Evolutionary conservation across 208 protist genomes (phyloP).

Genomic region (Leishmania turanica): DNA sequence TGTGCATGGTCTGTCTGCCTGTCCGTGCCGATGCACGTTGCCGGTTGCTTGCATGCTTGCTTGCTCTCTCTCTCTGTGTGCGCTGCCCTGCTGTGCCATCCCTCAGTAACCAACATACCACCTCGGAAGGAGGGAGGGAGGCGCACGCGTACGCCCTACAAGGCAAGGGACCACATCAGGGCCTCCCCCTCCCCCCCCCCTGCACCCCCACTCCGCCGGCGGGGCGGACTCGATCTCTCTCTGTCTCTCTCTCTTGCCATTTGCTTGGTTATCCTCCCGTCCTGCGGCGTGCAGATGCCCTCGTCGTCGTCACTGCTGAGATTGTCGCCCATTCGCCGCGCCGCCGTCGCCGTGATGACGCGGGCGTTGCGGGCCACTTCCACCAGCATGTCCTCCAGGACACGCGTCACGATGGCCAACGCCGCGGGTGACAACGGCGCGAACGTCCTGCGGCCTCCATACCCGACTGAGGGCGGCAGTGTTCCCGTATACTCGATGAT

Average conservation of each 20-base stretch:
- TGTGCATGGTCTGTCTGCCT: background rate
- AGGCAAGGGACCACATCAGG: background rate
- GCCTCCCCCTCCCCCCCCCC: background rate
- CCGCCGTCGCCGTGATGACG: background rate
- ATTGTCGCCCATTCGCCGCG: background rate
- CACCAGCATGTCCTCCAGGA: background rate
- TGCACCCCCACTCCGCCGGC: too few species aligned
- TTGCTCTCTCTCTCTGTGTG: background rate
- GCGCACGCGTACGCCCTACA: background rate
- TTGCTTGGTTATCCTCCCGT: background rate
- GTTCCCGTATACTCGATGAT: slow-evolving; percentile 88
- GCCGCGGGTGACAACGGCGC: background rate
- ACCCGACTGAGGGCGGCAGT: slow-evolving; percentile 79
- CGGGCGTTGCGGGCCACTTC: background rate
- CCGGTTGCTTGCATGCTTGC: too few species aligned
- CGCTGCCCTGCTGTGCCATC: background rate
- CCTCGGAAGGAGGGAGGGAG: background rate
- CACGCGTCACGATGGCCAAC: slow-evolving; percentile 12
- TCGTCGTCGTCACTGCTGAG: background rate
- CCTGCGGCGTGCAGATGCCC: background rate
- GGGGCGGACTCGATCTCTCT: background rate
- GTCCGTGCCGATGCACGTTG: too few species aligned
- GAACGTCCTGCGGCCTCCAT: slow-evolving; percentile 46
- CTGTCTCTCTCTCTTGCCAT: background rate
- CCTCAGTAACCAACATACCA: background rate